phyloP scores from a whole-genome alignment of 768 basidiomycete genomes.

The Phlegmacium glaucopus region DNA sequence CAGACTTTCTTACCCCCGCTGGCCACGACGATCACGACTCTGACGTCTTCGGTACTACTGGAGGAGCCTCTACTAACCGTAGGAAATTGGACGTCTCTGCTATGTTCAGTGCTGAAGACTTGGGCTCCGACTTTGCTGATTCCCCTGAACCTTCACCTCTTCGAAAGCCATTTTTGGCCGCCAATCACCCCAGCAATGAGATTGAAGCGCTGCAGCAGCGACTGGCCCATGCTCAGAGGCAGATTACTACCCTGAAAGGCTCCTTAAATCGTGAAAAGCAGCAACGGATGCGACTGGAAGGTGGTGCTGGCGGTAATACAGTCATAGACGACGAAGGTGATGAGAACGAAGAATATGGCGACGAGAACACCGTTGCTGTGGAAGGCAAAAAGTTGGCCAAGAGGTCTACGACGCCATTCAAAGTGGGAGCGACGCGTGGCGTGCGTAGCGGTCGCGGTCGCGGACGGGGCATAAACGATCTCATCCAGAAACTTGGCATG shows the following conservation, averaged over 20 bases:
- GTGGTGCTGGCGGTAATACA: conserved; percentile 31
- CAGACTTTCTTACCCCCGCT: conserved; percentile 57
- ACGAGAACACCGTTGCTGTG: conserved; percentile 45
- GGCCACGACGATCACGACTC: conserved; percentile 52
- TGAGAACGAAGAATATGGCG: conserved; percentile 31
- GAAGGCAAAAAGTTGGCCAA: conserved; percentile 31
- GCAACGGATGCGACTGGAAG: conserved; percentile 47
- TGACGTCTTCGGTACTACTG: conserved; percentile 64
- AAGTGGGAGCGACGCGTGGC: conserved; percentile 22
- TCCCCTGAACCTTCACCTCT: conserved; percentile 61
- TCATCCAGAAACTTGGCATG: conserved; percentile 61
- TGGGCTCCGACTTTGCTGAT: conserved; percentile 44
- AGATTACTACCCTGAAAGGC: conserved; percentile 78
- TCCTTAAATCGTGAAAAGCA: conserved; percentile 83
- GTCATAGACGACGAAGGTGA: conserved; percentile 49
- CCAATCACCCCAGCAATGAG: conserved; percentile 76
- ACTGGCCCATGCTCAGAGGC: conserved; percentile 83
- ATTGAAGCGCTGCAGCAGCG: conserved; percentile 79
- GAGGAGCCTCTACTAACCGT: conserved; percentile 61
- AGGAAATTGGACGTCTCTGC: conserved; percentile 45
- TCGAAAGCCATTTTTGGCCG: conserved; percentile 56
- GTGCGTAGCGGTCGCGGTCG: conserved; percentile 42
- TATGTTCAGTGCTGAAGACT: conserved; percentile 38
- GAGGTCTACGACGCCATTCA: conserved; percentile 52
- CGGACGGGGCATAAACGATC: conserved; percentile 48